Evolutionary conservation across 176 grass and related monocot genomes (phyloP).

Genomic region (Olyra latifolia): DNA sequence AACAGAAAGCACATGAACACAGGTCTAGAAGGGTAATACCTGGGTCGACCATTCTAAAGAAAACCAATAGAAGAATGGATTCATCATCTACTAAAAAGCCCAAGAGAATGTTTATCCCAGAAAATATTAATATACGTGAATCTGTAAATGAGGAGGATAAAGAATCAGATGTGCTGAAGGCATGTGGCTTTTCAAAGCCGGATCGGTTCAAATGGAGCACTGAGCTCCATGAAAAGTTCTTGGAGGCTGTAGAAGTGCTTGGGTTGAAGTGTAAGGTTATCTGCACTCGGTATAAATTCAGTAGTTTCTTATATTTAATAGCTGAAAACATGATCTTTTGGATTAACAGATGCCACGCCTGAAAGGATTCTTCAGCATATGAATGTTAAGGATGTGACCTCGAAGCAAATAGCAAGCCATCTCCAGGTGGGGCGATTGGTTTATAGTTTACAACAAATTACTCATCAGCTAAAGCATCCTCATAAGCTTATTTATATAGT

Average conservation of each 20-base stretch:
- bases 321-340: conserved; percentile 28
- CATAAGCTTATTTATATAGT: background rate
- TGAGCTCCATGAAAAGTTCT: conserved; percentile 40
- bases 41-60: background rate
- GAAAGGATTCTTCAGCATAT: background rate
- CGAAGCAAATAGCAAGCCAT: conserved; percentile 26
- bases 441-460: conserved; percentile 3
- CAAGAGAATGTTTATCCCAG: background rate
- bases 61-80: conserved; percentile 8
- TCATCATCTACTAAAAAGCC: conserved; percentile 23
- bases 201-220: conserved; percentile 9
- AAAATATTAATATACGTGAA: background rate
- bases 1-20: conserved; percentile 12
- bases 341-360: conserved; percentile 19
- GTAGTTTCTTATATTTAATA: conserved; percentile 27
- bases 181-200: background rate
- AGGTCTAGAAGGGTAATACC: conserved; percentile 29
- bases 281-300: background rate
- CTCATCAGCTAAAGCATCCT: background rate
- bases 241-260: conserved; percentile 28
- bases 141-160: background rate
- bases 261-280: conserved; percentile 32
- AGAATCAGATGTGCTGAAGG: background rate
- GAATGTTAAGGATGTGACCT: conserved; percentile 30
- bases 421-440: conserved; percentile 35